Conservation (phyloP, 139 green algal species). For the Coelastrella sp. region DNA sequence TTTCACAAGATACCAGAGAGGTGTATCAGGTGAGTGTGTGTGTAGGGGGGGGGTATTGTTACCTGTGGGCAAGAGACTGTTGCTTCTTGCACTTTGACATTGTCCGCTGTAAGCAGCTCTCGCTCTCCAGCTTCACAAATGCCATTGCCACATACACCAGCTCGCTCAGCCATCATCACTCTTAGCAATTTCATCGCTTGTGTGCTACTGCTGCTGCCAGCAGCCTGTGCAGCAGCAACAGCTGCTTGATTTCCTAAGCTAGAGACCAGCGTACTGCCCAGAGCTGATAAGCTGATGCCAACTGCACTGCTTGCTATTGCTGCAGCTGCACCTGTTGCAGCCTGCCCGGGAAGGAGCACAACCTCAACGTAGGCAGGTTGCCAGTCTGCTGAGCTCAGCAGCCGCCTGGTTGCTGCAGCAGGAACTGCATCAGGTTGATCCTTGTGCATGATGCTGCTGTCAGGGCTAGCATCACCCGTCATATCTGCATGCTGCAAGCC, state of each 20-base stretch:
- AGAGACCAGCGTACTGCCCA: background rate
- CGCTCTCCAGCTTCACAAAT: slow-evolving; percentile 71
- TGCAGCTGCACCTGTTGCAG: background rate
- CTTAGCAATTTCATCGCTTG: slow-evolving; percentile 42
- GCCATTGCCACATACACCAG: slow-evolving; percentile 68
- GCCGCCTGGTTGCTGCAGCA: background rate
- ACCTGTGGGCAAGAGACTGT: slow-evolving; percentile 23
- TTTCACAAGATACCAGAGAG: no score
- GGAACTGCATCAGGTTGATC: no score
- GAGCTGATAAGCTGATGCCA: background rate
- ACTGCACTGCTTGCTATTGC: background rate
- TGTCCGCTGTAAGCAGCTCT: background rate
- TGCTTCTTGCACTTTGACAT: background rate
- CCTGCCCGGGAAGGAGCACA: background rate
- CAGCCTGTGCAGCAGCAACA: slow-evolving; percentile 23
- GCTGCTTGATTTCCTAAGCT: background rate
- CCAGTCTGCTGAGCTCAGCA: background rate
- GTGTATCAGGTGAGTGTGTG: no score
- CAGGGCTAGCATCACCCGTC: no score
- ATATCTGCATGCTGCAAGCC: no score
- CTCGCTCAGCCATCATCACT: slow-evolving; percentile 37
- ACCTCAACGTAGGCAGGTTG: background rate
- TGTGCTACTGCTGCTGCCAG: slow-evolving; percentile 23
- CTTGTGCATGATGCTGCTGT: no score
- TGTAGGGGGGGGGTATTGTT: background rate